Percentiles rank a stretch among this genome's conserved stretches.
phyloP scores from a whole-genome alignment of 768 basidiomycete genomes.

The Lyophyllum semitale region DNA sequence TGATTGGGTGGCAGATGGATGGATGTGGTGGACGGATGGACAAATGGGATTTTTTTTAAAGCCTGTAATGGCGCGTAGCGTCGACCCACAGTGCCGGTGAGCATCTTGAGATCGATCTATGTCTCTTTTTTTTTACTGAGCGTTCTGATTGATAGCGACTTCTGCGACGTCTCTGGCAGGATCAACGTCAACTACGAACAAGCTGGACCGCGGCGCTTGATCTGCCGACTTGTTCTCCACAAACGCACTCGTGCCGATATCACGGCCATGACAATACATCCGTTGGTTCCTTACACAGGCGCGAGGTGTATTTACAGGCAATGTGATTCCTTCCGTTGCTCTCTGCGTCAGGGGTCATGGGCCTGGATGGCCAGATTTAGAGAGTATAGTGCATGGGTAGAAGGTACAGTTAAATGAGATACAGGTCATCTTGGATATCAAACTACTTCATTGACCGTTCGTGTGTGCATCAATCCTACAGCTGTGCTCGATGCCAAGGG shows the following conservation, averaged over 20 bases:
- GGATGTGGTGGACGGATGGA: not conserved
- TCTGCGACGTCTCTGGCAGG: not conserved
- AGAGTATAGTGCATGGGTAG: not conserved
- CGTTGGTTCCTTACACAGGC: not conserved
- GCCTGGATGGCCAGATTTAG: not conserved
- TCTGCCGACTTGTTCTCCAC: too few species aligned
- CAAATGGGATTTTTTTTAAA: constrained; percentile 4
- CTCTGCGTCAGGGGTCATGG: not conserved
- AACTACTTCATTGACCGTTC: not conserved
- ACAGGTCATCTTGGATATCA: not conserved
- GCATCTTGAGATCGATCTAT: not conserved
- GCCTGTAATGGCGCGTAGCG: not conserved
- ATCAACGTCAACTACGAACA: not conserved
- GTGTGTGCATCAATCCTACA: not conserved
- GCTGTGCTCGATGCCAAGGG: not conserved
- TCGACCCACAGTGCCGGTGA: not conserved
- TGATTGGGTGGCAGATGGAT: not conserved
- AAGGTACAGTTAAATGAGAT: not conserved
- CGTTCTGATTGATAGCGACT: not conserved
- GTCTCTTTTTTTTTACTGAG: not conserved
- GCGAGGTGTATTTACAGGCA: not conserved
- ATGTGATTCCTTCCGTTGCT: not conserved
- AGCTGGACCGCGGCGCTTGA: not conserved
- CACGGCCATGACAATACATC: not conserved
- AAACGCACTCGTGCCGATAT: too few species aligned